A percentile compares a stretch with the other conserved stretches of the same genome.
Evolutionary conservation across 169 alveolate species (phyloP).

Genomic region (Ichthyophthirius multifiliis): DNA sequence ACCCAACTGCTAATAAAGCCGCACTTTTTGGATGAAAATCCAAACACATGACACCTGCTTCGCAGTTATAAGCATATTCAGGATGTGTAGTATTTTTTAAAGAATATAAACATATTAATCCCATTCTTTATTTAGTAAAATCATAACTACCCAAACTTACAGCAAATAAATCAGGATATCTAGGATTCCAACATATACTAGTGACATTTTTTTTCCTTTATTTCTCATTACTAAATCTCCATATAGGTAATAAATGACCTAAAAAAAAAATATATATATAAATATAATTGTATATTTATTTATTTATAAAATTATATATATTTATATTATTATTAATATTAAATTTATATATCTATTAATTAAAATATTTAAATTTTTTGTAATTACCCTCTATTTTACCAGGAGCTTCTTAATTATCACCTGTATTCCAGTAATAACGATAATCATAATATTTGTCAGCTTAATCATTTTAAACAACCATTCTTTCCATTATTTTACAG

Average conservation of each 20-base stretch:
- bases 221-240: slow-evolving; percentile 88
- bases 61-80: slow-evolving; percentile 88
- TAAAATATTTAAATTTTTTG: slow-evolving; percentile 55
- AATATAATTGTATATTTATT: no score
- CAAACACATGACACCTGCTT: slow-evolving; percentile 90
- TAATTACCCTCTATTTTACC: slow-evolving; percentile 63
- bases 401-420: slow-evolving; percentile 31
- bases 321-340: no score
- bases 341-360: slow-evolving; percentile 27
- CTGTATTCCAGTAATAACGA: slow-evolving; percentile 54
- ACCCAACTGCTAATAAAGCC: slow-evolving; percentile 92
- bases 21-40: slow-evolving; percentile 93
- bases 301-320: no score
- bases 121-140: slow-evolving; percentile 85
- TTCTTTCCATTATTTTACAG: slow-evolving; percentile 90
- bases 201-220: slow-evolving; percentile 85
- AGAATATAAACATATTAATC: slow-evolving; percentile 90
- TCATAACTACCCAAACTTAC: slow-evolving; percentile 93
- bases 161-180: slow-evolving; percentile 92
- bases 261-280: no score
- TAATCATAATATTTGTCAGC: slow-evolving; percentile 80
- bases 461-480: slow-evolving; percentile 87
- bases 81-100: slow-evolving; percentile 93
- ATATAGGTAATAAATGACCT: slow-evolving; percentile 84
- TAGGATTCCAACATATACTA: slow-evolving; percentile 91